Base-by-base conservation (phyloP, 1,284 basidiomycete genomes). In the Earliella scabrosa region DNA sequence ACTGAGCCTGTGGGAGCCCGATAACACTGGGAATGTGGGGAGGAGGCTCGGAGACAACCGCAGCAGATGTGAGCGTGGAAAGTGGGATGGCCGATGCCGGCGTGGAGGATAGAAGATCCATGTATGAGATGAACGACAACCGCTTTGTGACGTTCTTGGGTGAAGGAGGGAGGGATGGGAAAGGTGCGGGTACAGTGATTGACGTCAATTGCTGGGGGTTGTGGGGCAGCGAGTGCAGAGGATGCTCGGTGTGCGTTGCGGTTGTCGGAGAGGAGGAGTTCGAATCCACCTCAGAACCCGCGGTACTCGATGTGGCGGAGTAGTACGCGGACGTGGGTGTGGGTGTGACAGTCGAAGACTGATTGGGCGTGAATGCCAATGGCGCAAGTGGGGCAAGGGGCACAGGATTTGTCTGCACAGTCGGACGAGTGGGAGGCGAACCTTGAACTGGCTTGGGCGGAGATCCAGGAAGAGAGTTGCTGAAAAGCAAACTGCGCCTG, bases 91-190 rank as follows among this genome's bases (percentile, higher is more conserved):
- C 85, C 3, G 87, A 80, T 0, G 86, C 77, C 0, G 93, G 93
- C 0, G 90, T 86, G 0, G 87, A 90, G 0, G 87, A 77, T 36
- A 95, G 82, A 5, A 95, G 80, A 70, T 95, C 93, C 36, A 87
- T 83, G 71, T 94, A 94, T 2, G 90, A 90, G 71, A 95, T 82
- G 78, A 94, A 95, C 0, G 90, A 92, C 27, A 95, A 81, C 1
- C 89, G 85, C 65, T 93, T 86, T 38, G 78, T 77, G 46, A 76
- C 73, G 2, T 66, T 69, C 10, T 77, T 77, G 3, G 85, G 87
- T 24, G 79, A 89, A 29, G 82, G 86, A 31, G 77, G 84, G 60
- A 75, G 83, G 32, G 77, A 82, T 45, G 65, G 68, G 38, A 66
- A 61, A 1, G 65, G 60, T 13, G 71, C 60, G 59, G 60, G 60